Evolutionary conservation across 2,329 filamentous ascomycete species (phyloP).

Genomic region (Botryotinia globosa): DNA sequence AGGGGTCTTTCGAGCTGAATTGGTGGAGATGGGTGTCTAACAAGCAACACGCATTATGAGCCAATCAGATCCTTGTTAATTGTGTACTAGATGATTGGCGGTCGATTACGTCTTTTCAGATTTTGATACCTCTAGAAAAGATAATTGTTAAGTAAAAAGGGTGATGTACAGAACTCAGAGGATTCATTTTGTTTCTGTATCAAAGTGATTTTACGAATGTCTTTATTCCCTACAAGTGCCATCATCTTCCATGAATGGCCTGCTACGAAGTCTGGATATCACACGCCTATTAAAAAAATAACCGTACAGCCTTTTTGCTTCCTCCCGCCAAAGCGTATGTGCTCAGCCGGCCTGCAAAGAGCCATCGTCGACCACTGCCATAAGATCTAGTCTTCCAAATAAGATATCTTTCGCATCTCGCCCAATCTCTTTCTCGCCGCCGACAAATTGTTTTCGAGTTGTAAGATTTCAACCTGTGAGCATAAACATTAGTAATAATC

Average conservation of each 20-base stretch:
- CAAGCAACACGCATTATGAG: not conserved
- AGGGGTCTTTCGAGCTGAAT: not conserved
- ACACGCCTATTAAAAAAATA: constrained; percentile 9
- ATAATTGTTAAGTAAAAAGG: not conserved
- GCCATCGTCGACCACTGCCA: not conserved
- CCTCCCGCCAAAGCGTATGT: not conserved
- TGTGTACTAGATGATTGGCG: not conserved
- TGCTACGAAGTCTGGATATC: constrained; percentile 10
- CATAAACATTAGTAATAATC: constrained; percentile 21
- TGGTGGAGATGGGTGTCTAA: not conserved
- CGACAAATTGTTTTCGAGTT: constrained; percentile 83
- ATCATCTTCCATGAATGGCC: not conserved
- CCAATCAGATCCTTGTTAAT: not conserved
- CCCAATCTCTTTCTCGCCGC: constrained; percentile 79
- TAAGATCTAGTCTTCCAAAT: constrained; percentile 35
- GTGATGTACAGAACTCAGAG: not conserved
- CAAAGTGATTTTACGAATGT: not conserved
- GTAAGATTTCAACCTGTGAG: constrained; percentile 86
- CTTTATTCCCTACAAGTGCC: not conserved
- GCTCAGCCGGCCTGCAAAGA: not conserved
- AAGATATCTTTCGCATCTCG: constrained; percentile 71
- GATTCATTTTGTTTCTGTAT: not conserved
- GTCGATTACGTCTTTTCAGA: not conserved
- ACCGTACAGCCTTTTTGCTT: not conserved
- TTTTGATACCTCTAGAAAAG: not conserved